Evolutionary conservation across 2,329 filamentous ascomycete genomes (phyloP), one percentile per base, ranked within the genome.

Genomic region (Colletotrichum sp.): DNA sequence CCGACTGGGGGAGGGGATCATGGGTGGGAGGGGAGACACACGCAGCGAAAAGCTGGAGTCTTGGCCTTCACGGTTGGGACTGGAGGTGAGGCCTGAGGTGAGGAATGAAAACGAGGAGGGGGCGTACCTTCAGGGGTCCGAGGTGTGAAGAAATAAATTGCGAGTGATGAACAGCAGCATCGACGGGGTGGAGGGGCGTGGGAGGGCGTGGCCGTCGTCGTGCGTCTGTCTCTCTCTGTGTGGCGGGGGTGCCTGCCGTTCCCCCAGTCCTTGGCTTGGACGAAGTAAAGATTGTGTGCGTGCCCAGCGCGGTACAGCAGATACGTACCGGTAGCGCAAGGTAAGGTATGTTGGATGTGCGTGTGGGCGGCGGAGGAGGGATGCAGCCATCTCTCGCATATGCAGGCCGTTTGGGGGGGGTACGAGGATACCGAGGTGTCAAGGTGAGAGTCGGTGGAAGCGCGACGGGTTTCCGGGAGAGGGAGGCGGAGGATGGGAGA

Each of bases 321-420:
- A 56, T 56, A 75, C 69, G 62, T 75, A 72, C 55, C 55, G 72
- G 68, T 39, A 62, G 58, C 22, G 66, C 32, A 61, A 70, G 55
- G 66, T 27, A 70, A 61, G 55, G 55, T 48, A 61, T 61, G 66
- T 68, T 68, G 66, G 52, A 39, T 60, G 28, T 56, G 65, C 43
- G 65, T 70, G 66, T 70, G 67, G 64, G 74, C 43, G 70, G 70
- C 30, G 64, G 43, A 70, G 65, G 52, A 65, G 39, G 72, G 65
- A 70, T 70, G 74, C 60, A 74, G 71, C 74, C 74, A 76, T 76
- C 74, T 76, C 74, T 66, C 70, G 74, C 74, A 76, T 76, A 76
- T 75, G 74, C 74, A 76, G 65, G 74, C 74, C 48, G 71, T 76
- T 76, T 70, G 71, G 71, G 52, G 52, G 70, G 32, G 71, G 58